Evolutionary conservation across 352 stramenopile genomes (phyloP).

Genomic region (Pythium oligandrum): DNA sequence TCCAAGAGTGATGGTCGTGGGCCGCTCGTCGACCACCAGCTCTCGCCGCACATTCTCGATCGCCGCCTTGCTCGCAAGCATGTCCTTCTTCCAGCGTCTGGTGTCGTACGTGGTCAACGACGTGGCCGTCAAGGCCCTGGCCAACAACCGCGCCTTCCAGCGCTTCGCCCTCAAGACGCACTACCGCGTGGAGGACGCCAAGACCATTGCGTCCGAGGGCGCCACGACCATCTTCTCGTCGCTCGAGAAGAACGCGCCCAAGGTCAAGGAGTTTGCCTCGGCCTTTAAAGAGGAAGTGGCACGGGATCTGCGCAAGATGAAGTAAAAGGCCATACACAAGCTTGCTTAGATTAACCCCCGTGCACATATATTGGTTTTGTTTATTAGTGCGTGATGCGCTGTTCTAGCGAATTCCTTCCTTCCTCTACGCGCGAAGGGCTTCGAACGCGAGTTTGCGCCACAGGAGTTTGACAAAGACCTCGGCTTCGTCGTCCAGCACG

Average conservation of each 20-base stretch:
- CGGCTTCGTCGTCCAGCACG: conserved; percentile 45
- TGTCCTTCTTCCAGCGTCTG: conserved; percentile 80
- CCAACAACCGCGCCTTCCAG: conserved; percentile 80
- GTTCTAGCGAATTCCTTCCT: not conserved
- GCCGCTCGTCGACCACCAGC: too few relatives aligned
- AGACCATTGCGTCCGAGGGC: conserved; percentile 54
- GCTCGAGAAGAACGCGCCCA: conserved; percentile 57
- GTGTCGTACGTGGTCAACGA: conserved; percentile 83
- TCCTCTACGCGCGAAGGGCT: conserved; percentile 19
- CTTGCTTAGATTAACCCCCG: too few relatives aligned
- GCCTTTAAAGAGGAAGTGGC: conserved; percentile 74
- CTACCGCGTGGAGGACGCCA: conserved; percentile 78
- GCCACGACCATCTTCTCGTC: conserved; percentile 39
- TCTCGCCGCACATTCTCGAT: too few relatives aligned
- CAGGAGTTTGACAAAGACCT: conserved; percentile 46
- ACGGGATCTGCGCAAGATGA: conserved; percentile 70
- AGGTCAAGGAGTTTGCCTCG: conserved; percentile 69
- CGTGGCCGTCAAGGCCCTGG: conserved; percentile 77
- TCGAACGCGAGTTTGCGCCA: conserved; percentile 56
- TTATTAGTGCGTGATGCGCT: too few relatives aligned
- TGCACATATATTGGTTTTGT: too few relatives aligned
- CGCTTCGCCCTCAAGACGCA: conserved; percentile 83
- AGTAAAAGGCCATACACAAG: conserved; percentile 20
- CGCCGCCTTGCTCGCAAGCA: not conserved
- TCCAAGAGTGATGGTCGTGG: conserved; percentile 11